These are phyloP conservation scores for Xanthoparmelia taractica DNA, from an alignment of 495 filamentous ascomycete genomes.

Conservation along the genomic window DNA sequence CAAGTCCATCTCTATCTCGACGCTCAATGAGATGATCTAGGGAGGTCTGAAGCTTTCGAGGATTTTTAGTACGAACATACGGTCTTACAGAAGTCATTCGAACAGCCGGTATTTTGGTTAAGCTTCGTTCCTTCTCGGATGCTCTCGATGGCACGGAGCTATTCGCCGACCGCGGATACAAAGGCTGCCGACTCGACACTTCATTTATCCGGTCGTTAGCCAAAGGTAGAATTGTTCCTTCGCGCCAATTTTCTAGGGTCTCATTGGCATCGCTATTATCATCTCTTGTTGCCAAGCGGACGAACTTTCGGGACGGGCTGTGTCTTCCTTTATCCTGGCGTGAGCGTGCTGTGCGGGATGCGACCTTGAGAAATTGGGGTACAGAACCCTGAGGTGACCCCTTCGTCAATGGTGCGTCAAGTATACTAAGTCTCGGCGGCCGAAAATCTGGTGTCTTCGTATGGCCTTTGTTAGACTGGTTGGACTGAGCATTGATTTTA, in stretches of 20 bases:
- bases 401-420: constrained; percentile 57
- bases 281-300: constrained; percentile 58
- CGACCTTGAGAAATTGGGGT: constrained; percentile 72
- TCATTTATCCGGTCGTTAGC: constrained; percentile 26
- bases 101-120: background rate
- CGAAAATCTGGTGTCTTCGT: constrained; percentile 18
- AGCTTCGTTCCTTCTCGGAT: background rate
- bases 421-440: constrained; percentile 54
- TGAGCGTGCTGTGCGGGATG: constrained; percentile 58
- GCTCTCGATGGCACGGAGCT: constrained; percentile 20
- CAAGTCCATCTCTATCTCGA: background rate
- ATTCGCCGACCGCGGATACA: constrained; percentile 31
- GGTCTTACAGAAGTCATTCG: background rate
- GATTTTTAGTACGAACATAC: background rate
- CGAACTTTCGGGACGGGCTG: constrained; percentile 65
- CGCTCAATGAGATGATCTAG: constrained; percentile 9
- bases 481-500: constrained; percentile 42
- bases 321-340: constrained; percentile 58
- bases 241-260: constrained; percentile 66
- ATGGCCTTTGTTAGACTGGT: constrained; percentile 28
- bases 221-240: constrained; percentile 53
- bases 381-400: constrained; percentile 28
- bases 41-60: constrained; percentile 14
- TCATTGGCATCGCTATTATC: constrained; percentile 71
- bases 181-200: constrained; percentile 18